Conservation (phyloP, 768 basidiomycete genomes). For the Termitomyces sp. region DNA sequence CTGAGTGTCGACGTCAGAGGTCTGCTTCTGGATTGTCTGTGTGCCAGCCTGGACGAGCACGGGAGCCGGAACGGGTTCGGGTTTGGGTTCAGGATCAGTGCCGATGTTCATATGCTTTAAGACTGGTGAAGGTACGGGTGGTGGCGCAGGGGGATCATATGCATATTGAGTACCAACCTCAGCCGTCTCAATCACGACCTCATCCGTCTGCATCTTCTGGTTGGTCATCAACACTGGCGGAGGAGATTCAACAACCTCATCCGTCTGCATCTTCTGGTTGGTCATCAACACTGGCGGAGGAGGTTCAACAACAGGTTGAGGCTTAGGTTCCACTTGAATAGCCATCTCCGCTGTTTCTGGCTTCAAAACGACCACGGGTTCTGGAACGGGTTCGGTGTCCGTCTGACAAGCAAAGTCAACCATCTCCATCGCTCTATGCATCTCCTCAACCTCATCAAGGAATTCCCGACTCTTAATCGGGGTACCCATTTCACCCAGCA, state of each 20-base stretch:
- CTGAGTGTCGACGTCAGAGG: constrained; percentile 29
- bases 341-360: constrained; percentile 34
- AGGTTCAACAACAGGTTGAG: constrained; percentile 21
- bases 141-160: constrained; percentile 27
- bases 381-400: constrained; percentile 35
- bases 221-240: constrained; percentile 26
- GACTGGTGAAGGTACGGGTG: constrained; percentile 26
- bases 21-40: constrained; percentile 32
- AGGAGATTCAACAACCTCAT: constrained; percentile 25
- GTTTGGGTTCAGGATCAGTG: constrained; percentile 33
- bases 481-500: constrained; percentile 44
- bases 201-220: constrained; percentile 48
- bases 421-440: constrained; percentile 42
- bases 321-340: constrained; percentile 35
- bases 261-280: constrained; percentile 48
- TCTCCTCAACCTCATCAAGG: constrained; percentile 35
- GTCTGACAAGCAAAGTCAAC: constrained; percentile 69
- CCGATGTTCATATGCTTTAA: constrained; percentile 28
- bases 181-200: constrained; percentile 28
- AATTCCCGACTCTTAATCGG: constrained; percentile 37
- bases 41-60: constrained; percentile 29
- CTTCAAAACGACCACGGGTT: constrained; percentile 26
- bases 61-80: constrained; percentile 15
- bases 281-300: constrained; percentile 18
- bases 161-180: constrained; percentile 52